Evolutionary conservation across 805 yeast genomes (phyloP).

Genomic region (Ogataea kodamae): DNA sequence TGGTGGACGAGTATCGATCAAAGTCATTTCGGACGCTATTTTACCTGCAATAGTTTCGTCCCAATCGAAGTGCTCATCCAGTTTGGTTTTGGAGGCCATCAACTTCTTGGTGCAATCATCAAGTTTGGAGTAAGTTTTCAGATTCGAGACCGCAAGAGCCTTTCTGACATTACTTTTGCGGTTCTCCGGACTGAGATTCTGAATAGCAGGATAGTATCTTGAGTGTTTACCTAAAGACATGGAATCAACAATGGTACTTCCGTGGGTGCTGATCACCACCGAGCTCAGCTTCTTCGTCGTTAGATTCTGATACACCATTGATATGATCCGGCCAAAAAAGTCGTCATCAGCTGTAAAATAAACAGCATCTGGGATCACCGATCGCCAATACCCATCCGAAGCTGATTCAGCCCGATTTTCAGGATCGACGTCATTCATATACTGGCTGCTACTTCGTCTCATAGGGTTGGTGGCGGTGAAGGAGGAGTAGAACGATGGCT

Average conservation of each 20-base stretch:
- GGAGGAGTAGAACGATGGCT: conserved; percentile 19
- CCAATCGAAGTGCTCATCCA: conserved; percentile 39
- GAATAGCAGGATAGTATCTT: conserved; percentile 74
- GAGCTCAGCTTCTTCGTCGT: conserved; percentile 47
- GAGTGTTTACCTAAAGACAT: conserved; percentile 59
- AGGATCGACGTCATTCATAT: conserved; percentile 14
- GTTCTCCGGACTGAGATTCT: conserved; percentile 52
- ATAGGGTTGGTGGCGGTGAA: conserved; percentile 21
- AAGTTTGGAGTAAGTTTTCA: conserved; percentile 64
- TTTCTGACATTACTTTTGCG: conserved; percentile 59
- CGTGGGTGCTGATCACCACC: conserved; percentile 59
- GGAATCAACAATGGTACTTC: conserved; percentile 56
- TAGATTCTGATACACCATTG: conserved; percentile 49
- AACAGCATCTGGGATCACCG: conserved; percentile 45
- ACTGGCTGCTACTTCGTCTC: conserved; percentile 20
- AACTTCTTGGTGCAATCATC: conserved; percentile 30
- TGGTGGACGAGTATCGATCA: conserved; percentile 53
- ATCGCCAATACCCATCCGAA: conserved; percentile 37
- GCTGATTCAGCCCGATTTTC: conserved; percentile 14
- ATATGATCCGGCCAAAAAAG: conserved; percentile 43
- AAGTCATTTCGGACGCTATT: conserved; percentile 61
- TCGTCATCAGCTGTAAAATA: conserved; percentile 51
- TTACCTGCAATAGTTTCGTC: conserved; percentile 88
- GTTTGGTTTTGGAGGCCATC: conserved; percentile 17
- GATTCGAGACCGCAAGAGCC: conserved; percentile 70